Conservation (phyloP, 371 early-diverging fungal genomes). For the Apophysomyces trapeziformis region DNA sequence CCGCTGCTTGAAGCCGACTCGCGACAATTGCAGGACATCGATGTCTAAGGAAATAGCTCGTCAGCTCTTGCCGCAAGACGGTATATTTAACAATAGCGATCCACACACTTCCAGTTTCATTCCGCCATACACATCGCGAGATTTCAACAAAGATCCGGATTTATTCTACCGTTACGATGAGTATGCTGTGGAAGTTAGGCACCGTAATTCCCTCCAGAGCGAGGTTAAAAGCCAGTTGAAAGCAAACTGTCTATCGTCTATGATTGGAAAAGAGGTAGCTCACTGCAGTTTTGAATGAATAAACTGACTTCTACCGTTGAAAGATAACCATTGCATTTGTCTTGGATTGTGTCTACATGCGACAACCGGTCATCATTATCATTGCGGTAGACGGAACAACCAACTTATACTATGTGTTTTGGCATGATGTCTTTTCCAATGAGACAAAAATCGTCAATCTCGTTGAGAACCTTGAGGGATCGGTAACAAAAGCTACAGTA, state of each 20-base stretch:
- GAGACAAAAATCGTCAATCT: background rate
- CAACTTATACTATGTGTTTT: background rate
- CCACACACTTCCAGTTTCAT: conserved; percentile 3
- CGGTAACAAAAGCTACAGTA: conserved; percentile 1
- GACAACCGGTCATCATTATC: background rate
- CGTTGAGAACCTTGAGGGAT: background rate
- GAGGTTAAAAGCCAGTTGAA: background rate
- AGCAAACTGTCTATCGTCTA: background rate
- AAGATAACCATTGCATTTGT: background rate
- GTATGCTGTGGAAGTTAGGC: background rate
- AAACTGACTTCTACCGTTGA: background rate
- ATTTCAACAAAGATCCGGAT: background rate
- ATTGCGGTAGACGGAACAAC: background rate
- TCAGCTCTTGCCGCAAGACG: background rate
- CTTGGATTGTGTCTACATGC: background rate
- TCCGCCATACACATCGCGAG: conserved; percentile 4
- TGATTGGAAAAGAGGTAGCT: background rate
- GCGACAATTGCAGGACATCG: background rate
- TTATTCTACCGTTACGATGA: conserved; percentile 1
- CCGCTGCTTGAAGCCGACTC: background rate
- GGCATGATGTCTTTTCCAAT: background rate
- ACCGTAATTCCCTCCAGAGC: background rate
- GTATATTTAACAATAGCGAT: background rate
- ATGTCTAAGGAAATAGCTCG: background rate
- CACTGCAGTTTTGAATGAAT: background rate